A percentile compares a stretch with the other conserved stretches of the same genome.
phyloP scores from a whole-genome alignment of 192 early-diverging fungal genomes.

The Jimgerdemannia lactiflua region DNA sequence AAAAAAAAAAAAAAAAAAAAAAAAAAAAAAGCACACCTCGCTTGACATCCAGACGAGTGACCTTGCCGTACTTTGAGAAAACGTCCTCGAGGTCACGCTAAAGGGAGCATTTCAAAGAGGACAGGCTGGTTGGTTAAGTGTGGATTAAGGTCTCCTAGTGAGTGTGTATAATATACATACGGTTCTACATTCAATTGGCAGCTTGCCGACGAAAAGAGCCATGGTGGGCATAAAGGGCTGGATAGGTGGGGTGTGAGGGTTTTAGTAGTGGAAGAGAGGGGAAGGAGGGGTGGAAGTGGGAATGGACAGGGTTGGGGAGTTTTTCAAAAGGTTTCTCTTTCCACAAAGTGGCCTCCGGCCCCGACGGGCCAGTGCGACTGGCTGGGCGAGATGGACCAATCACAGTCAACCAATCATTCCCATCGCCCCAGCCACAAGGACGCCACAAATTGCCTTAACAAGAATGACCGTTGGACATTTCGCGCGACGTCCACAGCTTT shows the following conservation, averaged over 20 bases:
- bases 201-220: background rate
- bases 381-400: no score
- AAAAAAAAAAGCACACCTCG: conserved; percentile 26
- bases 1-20: background rate
- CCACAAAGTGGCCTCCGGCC: no score
- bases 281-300: background rate
- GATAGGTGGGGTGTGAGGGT: background rate
- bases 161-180: background rate
- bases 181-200: background rate
- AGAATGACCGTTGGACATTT: no score
- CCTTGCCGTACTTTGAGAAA: conserved; percentile 51
- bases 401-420: no score
- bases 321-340: no score
- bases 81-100: conserved; percentile 47
- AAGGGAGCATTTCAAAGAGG: background rate
- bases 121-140: no score
- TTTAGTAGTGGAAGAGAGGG: background rate
- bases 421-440: no score
- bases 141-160: no score
- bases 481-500: no score
- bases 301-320: background rate
- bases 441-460: no score
- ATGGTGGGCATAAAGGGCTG: background rate
- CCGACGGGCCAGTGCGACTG: no score
- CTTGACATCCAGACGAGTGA: conserved; percentile 54